phyloP scores from a whole-genome alignment of 2,329 filamentous ascomycete genomes.

The Grosmannia huntii region DNA sequence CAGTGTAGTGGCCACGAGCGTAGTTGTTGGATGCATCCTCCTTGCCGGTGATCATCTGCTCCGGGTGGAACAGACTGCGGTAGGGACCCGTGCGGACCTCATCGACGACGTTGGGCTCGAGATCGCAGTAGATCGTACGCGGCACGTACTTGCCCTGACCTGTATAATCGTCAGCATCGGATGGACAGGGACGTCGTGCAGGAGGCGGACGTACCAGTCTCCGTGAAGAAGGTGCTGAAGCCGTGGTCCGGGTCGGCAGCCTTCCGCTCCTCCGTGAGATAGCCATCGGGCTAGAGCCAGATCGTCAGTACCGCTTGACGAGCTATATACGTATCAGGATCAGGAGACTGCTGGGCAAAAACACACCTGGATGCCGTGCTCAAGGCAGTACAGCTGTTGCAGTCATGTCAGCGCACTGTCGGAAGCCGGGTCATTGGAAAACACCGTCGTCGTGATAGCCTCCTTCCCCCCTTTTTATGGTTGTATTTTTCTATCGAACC shows the following conservation, averaged over 20 bases:
- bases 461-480: not conserved
- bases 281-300: conserved; percentile 77
- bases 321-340: conserved; percentile 18
- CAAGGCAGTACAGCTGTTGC: conserved; percentile 90
- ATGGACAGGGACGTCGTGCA: not conserved
- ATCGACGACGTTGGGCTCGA: conserved; percentile 98
- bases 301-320: conserved; percentile 6
- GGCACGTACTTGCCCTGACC: conserved; percentile 98
- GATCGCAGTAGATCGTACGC: conserved; percentile 98
- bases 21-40: conserved; percentile 99
- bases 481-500: not conserved
- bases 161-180: conserved; percentile 23
- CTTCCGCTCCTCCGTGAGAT: conserved; percentile 97
- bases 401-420: conserved; percentile 9
- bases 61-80: conserved; percentile 94
- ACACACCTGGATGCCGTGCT: conserved; percentile 96
- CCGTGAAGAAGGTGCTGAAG: conserved; percentile 99
- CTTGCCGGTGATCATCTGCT: conserved; percentile 99
- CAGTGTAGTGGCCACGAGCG: conserved; percentile 98
- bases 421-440: not conserved
- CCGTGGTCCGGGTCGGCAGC: conserved; percentile 83
- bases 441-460: not conserved
- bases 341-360: not conserved
- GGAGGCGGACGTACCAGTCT: conserved; percentile 61
- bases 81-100: conserved; percentile 97